Evolutionary conservation across 495 filamentous ascomycete genomes (phyloP), one percentile per base, ranked within the genome.

Genomic region (Articulospora tetracladia): DNA sequence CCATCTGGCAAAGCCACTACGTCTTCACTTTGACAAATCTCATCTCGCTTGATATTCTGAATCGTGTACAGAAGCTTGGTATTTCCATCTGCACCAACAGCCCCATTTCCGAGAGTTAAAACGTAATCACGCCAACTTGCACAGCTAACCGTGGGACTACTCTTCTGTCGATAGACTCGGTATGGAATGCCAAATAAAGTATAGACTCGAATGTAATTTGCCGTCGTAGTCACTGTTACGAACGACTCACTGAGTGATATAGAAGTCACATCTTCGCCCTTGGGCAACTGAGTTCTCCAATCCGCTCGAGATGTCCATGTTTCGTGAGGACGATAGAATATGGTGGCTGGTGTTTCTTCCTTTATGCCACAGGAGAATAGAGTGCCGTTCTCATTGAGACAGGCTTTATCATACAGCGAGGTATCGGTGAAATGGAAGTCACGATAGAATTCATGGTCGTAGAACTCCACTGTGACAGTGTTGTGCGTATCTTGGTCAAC

Each of bases 371-470:
- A 94, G 0, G 93, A 90, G 70, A 98, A 97, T 0, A 97, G 79
- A 0, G 91, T 81, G 26, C 94, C 94, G 58, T 89, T 83, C 34
- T 96, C 91, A 69, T 92, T 80, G 7, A 80, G 75, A 65, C 93
- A 97, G n/a, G 94, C 93, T 68, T 95, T 95, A 73, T 98, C 95
- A 72, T 98, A 97, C 22, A 90, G 77, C 68, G 89, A 96, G 0
- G 92, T 92, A 67, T 98, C 94, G 1, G 93, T 98, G 73, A 98
- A 98, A 74, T 98, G 94, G 67, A 96, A 97, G 73, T 96, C 90
- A 23, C 95, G 81, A 68, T 96, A 90, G 55, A 86, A 86, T 60
- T 96, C 91, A 22, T 90, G 84, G 73, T 98, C 94, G 69, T 97
- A 96, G 70, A 98, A 98, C 64, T 98, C 94, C 17, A 98, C 91